Evolutionary conservation across 164 flowering plant species (phyloP).

Genomic region (Dillenia suffruticosa): DNA sequence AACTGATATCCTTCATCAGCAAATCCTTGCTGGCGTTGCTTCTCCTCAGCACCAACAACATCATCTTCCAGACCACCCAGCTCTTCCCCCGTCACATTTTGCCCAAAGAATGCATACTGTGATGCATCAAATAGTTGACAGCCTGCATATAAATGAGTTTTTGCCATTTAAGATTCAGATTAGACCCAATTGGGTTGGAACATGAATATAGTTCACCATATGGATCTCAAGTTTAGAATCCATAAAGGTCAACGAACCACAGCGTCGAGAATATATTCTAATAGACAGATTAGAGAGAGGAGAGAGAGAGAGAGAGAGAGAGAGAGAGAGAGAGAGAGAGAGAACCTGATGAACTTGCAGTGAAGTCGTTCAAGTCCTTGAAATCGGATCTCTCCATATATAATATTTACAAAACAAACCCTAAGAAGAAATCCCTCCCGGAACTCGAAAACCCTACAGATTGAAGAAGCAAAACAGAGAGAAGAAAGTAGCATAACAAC

Average conservation of each 20-base stretch:
- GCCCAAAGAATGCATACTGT: conserved; percentile 67
- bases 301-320: conserved; percentile 1
- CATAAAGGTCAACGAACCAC: neutral
- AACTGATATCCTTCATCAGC: conserved; percentile 41
- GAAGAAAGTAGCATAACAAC: no score
- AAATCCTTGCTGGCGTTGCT: conserved; percentile 8
- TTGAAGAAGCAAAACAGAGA: no score
- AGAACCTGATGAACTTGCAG: conserved; percentile 24
- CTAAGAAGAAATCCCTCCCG: no score
- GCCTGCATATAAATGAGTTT: conserved; percentile 21
- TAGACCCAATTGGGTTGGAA: neutral
- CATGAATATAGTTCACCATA: neutral
- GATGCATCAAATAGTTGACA: conserved; percentile 53
- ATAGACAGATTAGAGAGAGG: neutral
- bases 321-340: conserved; percentile 10
- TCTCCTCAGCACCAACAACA: conserved; percentile 20
- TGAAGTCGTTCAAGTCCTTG: conserved; percentile 20
- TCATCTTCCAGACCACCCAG: conserved; percentile 62
- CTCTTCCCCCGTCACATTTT: conserved; percentile 46
- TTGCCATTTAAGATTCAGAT: neutral
- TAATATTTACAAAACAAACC: neutral
- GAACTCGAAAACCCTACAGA: no score
- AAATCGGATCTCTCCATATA: conserved; percentile 27
- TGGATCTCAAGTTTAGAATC: neutral
- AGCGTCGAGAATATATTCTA: conserved; percentile 9